Conservation (phyloP, 352 stramenopile species). For the Globisporangium canariense region DNA sequence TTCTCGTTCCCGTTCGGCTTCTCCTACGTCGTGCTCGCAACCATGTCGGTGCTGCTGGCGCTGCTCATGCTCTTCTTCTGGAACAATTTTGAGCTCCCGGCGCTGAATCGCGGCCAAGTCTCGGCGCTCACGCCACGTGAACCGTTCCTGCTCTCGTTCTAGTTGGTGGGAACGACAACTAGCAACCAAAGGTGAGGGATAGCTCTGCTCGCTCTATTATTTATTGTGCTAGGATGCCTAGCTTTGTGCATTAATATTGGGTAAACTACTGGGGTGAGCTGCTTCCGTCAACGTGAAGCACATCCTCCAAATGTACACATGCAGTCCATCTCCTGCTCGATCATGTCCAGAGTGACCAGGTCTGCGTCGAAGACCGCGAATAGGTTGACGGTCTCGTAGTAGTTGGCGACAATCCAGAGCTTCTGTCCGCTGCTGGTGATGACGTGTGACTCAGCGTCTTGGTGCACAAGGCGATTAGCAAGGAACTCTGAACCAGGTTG, state of each 20-base stretch:
- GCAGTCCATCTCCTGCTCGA: slow-evolving; percentile 43
- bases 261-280: not conserved
- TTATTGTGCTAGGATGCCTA: slow-evolving; percentile 4
- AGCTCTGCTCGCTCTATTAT: not conserved
- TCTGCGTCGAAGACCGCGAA: slow-evolving; percentile 37
- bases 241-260: not conserved
- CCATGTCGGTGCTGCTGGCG: slow-evolving; percentile 32
- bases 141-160: slow-evolving; percentile 6
- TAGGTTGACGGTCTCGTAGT: slow-evolving; percentile 40
- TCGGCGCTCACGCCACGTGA: slow-evolving; percentile 24
- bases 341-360: slow-evolving; percentile 22
- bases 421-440: slow-evolving; percentile 13
- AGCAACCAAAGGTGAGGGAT: not conserved
- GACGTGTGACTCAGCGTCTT: slow-evolving; percentile 34
- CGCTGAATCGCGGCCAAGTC: slow-evolving; percentile 40
- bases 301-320: slow-evolving; percentile 29
- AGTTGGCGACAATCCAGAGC: slow-evolving; percentile 43
- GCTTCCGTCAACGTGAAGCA: not conserved
- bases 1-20: slow-evolving; percentile 94
- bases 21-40: slow-evolving; percentile 80
- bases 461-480: slow-evolving; percentile 24
- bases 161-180: not conserved
- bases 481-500: not conserved
- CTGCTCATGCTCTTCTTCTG: slow-evolving; percentile 70
- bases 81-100: slow-evolving; percentile 69